These are phyloP conservation scores for Naganishia albida DNA, from an alignment of 1,284 basidiomycete genomes.

Conservation along the genomic window DNA sequence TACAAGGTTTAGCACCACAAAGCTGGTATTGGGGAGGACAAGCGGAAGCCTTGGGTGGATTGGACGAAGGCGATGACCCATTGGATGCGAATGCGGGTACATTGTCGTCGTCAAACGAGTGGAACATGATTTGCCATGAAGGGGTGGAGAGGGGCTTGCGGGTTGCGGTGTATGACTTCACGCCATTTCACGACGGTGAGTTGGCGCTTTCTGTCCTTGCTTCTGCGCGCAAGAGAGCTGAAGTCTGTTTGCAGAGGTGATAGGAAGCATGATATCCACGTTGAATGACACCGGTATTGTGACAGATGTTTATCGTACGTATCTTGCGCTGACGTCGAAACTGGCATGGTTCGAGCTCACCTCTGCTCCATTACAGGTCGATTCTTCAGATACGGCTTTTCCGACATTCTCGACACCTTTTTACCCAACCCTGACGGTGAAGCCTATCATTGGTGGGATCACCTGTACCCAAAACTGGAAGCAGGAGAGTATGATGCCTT, in stretches of 20 bases:
- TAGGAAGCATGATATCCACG: slow-evolving; percentile 9
- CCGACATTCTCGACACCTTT: slow-evolving; percentile 14
- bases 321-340: background rate
- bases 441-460: background rate
- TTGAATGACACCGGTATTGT: slow-evolving; percentile 10
- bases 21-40: background rate
- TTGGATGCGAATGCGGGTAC: background rate
- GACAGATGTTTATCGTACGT: slow-evolving; percentile 7
- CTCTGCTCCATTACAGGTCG: background rate
- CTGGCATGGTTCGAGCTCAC: background rate
- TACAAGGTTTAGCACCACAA: background rate
- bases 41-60: background rate
- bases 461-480: slow-evolving; percentile 3
- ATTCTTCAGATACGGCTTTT: slow-evolving; percentile 12
- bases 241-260: background rate
- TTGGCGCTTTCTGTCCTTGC: background rate
- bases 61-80: background rate
- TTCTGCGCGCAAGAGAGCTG: background rate
- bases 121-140: slow-evolving; percentile 11
- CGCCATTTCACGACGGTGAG: slow-evolving; percentile 22
- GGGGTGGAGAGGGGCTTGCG: background rate
- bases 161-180: slow-evolving; percentile 11
- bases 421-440: slow-evolving; percentile 1
- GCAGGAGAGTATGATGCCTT: slow-evolving; percentile 21
- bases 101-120: background rate